phyloP scores from a whole-genome alignment of 1,284 basidiomycete genomes.

The Anthracocystis walkeri region DNA sequence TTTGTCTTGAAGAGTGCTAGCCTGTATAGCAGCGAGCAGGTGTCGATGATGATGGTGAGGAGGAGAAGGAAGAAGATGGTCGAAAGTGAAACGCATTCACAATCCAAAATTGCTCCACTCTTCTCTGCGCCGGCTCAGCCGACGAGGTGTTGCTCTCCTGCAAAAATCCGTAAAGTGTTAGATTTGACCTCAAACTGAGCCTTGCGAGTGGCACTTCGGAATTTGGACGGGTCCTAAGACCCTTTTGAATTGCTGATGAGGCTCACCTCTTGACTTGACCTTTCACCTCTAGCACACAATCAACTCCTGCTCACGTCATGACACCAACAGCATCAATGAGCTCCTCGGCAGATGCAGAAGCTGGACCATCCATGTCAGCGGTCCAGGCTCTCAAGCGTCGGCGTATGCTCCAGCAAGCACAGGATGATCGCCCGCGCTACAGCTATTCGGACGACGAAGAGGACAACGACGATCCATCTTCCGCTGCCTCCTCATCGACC shows the following conservation, averaged over 20 bases:
- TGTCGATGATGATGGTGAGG: neutral
- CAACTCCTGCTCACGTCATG: slow-evolving; percentile 6
- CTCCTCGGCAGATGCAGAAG: slow-evolving; percentile 1
- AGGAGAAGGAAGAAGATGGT: neutral
- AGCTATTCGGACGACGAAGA: slow-evolving; percentile 66
- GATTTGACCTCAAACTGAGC: neutral
- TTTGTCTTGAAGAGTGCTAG: neutral
- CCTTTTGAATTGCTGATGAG: neutral
- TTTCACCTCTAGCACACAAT: neutral
- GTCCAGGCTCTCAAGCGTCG: slow-evolving; percentile 49
- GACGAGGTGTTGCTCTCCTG: slow-evolving; percentile 23
- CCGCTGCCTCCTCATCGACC: slow-evolving; percentile 72
- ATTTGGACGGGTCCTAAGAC: slow-evolving; percentile 10
- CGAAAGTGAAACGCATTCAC: neutral
- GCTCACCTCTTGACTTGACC: slow-evolving; percentile 1
- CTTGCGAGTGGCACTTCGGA: slow-evolving; percentile 4
- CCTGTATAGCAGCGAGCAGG: neutral
- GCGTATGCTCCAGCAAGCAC: slow-evolving; percentile 32
- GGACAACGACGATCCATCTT: slow-evolving; percentile 75
- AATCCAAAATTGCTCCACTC: neutral
- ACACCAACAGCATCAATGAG: slow-evolving; percentile 27
- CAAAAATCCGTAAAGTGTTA: slow-evolving; percentile 2
- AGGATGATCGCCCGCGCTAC: slow-evolving; percentile 48
- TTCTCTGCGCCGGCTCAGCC: neutral
- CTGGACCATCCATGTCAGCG: slow-evolving; percentile 27